Percentiles rank a stretch among this genome's conserved stretches.
These are phyloP conservation scores for Blakeslea trispora DNA, from an alignment of 371 early-diverging fungal species.

Conservation along the genomic window DNA sequence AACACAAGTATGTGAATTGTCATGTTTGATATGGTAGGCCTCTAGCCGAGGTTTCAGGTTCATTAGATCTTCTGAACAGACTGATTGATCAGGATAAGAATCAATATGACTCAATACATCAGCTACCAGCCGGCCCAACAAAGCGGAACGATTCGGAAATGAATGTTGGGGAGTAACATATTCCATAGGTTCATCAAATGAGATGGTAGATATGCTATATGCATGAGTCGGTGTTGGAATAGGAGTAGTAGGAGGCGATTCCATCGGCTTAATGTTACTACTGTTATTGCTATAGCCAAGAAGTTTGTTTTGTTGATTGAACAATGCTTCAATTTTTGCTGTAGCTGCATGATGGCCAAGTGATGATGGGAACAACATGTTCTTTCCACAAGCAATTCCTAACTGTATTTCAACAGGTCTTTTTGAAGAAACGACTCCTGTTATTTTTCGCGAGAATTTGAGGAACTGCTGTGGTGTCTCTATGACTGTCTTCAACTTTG, in stretches of 20 bases:
- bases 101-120: constrained; percentile 32
- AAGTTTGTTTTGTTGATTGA: background rate
- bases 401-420: constrained; percentile 33
- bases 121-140: constrained; percentile 20
- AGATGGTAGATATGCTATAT: background rate
- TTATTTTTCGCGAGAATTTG: constrained; percentile 24
- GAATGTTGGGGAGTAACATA: background rate
- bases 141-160: background rate
- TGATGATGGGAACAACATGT: constrained; percentile 10
- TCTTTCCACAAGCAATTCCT: constrained; percentile 28
- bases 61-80: constrained; percentile 24
- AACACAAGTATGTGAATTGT: background rate
- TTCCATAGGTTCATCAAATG: background rate
- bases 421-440: constrained; percentile 19
- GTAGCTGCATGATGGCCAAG: constrained; percentile 1
- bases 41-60: constrained; percentile 23
- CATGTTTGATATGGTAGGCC: constrained; percentile 5
- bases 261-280: too few species aligned
- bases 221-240: too few species aligned
- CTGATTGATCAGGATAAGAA: constrained; percentile 28
- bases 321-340: background rate
- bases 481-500: background rate
- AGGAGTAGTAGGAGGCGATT: too few species aligned
- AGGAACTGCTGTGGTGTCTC: constrained; percentile 22
- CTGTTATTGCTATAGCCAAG: background rate